Percentiles rank a stretch among this genome's conserved stretches.
Conservation (phyloP, 441 rosid genomes). For the Syzygium malaccense region DNA sequence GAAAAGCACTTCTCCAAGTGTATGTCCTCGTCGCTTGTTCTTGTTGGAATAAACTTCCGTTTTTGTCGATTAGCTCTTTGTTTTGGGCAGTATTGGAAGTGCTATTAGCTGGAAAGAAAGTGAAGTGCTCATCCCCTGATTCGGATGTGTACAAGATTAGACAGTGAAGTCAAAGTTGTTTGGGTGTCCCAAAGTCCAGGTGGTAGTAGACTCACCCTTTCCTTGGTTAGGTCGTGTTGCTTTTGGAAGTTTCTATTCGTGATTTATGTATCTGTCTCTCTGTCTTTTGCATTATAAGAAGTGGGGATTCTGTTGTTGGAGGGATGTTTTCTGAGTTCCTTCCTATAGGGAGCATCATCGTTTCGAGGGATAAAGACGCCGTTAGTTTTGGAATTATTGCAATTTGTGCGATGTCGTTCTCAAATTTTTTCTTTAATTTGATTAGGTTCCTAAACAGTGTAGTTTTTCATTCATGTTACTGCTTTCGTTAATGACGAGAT, state of each 20-base stretch:
- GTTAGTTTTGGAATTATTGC: too few relatives aligned
- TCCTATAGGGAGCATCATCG: neutral
- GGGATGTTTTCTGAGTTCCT: neutral
- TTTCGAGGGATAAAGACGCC: neutral
- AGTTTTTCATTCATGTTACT: too few relatives aligned
- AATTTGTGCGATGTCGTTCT: neutral
- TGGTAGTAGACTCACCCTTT: neutral
- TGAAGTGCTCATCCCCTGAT: neutral
- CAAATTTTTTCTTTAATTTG: neutral
- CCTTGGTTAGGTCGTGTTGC: neutral
- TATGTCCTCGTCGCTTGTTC: neutral
- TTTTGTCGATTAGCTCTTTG: neutral
- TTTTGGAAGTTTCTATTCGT: neutral
- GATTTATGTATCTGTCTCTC: neutral
- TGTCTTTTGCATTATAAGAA: neutral
- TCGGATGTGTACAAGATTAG: neutral
- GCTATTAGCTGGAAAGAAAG: neutral
- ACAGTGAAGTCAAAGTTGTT: neutral
- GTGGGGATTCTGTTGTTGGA: neutral
- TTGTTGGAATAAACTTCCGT: neutral
- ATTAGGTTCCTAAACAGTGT: too few relatives aligned
- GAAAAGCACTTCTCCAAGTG: neutral
- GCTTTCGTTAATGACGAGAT: neutral
- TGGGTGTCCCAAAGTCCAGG: neutral
- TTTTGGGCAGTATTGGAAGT: neutral